These are phyloP conservation scores for Melampsora americana DNA, from an alignment of 1,284 basidiomycete species.

Conservation along the genomic window DNA sequence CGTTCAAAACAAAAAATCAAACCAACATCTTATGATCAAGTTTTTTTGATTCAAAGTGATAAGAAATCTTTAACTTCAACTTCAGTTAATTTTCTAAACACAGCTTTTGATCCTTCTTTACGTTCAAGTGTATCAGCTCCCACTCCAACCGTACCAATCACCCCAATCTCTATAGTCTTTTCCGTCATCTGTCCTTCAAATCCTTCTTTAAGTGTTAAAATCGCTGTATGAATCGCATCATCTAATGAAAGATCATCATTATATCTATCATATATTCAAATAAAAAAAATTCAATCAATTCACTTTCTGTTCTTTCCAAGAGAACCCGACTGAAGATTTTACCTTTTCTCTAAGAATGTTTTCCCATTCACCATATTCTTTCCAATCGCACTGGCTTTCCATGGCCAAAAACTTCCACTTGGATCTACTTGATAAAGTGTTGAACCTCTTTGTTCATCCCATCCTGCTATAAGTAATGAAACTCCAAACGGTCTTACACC, in stretches of 20 bases:
- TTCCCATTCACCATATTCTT: conserved; percentile 99
- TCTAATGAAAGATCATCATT: conserved; percentile 98
- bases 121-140: conserved; percentile 62
- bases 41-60: too few relatives aligned
- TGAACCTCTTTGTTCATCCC: conserved; percentile 85
- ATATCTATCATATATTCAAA: too few relatives aligned
- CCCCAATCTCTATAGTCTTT: conserved; percentile 98
- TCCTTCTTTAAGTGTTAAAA: conserved; percentile 95
- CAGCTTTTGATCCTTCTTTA: conserved; percentile 64
- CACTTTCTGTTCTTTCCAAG: background rate
- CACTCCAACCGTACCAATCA: conserved; percentile 72
- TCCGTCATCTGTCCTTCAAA: conserved; percentile 99
- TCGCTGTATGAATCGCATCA: conserved; percentile 98
- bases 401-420: conserved; percentile 97
- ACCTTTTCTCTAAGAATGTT: conserved; percentile 87
- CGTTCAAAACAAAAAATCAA: too few relatives aligned
- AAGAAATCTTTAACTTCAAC: conserved; percentile 86
- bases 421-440: conserved; percentile 98
- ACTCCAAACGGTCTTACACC: conserved; percentile 98
- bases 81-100: conserved; percentile 88
- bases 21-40: too few relatives aligned
- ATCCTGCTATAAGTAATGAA: conserved; percentile 91
- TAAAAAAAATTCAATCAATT: background rate
- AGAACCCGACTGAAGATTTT: too few relatives aligned
- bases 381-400: conserved; percentile 99